Evolutionary conservation across 805 yeast genomes (phyloP).

Genomic region (Candida sphagnicola): DNA sequence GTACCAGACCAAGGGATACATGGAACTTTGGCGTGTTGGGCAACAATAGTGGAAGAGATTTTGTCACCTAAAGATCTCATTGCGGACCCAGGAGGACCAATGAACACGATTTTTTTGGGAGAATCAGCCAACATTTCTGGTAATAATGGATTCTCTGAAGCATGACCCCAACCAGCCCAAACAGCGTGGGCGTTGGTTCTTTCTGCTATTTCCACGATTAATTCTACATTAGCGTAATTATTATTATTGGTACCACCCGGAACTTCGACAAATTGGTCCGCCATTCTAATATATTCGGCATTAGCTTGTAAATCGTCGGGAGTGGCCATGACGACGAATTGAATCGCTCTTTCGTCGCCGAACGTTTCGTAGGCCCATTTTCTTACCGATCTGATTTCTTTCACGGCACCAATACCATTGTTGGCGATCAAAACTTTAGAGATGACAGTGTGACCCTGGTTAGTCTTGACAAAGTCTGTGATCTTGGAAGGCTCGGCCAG

Average conservation of each 20-base stretch:
- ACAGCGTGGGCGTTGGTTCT: constrained; percentile 96
- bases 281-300: constrained; percentile 98
- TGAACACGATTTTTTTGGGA: constrained; percentile 83
- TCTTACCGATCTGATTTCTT: constrained; percentile 94
- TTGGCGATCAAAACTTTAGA: constrained; percentile 88
- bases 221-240: constrained; percentile 96
- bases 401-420: constrained; percentile 99
- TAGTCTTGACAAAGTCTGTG: constrained; percentile 77
- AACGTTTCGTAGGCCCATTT: constrained; percentile 99
- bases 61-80: constrained; percentile 99
- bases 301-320: constrained; percentile 98
- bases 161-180: constrained; percentile 99
- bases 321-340: constrained; percentile 97
- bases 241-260: constrained; percentile 99
- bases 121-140: constrained; percentile 96
- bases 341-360: constrained; percentile 90
- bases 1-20: constrained; percentile 99
- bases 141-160: constrained; percentile 94
- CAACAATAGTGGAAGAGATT: constrained; percentile 95
- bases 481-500: constrained; percentile 74
- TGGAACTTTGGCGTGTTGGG: constrained; percentile 97
- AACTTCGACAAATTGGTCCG: constrained; percentile 96
- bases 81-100: constrained; percentile 99
- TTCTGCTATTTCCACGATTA: constrained; percentile 96
- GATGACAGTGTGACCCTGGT: constrained; percentile 95